Percentiles rank a stretch among this genome's conserved stretches.
phyloP scores from a whole-genome alignment of 148 eudicot genomes.

The Gaultheria prostrata region DNA sequence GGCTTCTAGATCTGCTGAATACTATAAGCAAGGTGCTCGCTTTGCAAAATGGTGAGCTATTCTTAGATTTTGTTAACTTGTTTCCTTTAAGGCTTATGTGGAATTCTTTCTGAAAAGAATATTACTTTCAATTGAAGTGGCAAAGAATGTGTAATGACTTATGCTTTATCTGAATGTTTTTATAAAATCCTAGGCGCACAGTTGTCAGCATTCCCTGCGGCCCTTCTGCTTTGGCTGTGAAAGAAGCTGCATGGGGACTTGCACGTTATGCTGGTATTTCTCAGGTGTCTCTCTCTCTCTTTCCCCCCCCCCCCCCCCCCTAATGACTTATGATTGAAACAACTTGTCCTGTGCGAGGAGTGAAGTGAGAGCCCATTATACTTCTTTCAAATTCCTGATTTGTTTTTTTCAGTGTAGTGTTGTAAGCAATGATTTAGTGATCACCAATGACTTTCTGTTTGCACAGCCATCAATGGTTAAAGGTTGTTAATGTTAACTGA shows the following conservation, averaged over 20 bases:
- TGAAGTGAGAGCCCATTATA: background rate
- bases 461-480: background rate
- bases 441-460: background rate
- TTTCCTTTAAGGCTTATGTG: background rate
- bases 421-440: background rate
- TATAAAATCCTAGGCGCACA: conserved; percentile 59
- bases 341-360: background rate
- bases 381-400: background rate
- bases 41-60: conserved; percentile 87
- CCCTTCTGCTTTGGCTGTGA: conserved; percentile 94
- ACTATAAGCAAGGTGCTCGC: conserved; percentile 96
- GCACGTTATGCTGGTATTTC: conserved; percentile 98
- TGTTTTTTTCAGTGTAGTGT: background rate
- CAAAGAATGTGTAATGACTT: background rate
- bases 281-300: conserved; percentile 52
- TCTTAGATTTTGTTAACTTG: background rate
- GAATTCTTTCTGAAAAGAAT: conserved; percentile 8
- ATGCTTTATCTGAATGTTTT: background rate
- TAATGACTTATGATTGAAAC: background rate
- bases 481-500: background rate
- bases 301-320: background rate
- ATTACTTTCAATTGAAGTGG: background rate
- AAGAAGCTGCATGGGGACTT: conserved; percentile 99
- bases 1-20: conserved; percentile 94
- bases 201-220: conserved; percentile 96